phyloP scores from a whole-genome alignment of 139 green algal species.

The Picochlorum sp. region DNA sequence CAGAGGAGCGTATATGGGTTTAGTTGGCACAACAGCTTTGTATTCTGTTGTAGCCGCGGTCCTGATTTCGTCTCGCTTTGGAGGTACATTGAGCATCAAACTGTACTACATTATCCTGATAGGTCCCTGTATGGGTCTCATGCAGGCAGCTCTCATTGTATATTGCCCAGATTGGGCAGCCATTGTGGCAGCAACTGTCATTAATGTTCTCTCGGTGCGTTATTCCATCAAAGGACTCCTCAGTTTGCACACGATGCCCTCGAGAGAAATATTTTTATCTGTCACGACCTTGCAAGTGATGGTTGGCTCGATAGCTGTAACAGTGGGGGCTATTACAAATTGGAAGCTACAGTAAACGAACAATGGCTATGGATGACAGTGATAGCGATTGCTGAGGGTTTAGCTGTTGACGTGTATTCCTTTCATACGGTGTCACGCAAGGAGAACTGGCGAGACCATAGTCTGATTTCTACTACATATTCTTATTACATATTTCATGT shows the following conservation, averaged over 20 bases:
- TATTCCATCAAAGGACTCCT: background rate
- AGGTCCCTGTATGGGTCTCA: background rate
- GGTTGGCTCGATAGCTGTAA: background rate
- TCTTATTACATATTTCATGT: too few species aligned
- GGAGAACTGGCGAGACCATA: slow-evolving; percentile 1
- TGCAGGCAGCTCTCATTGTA: background rate
- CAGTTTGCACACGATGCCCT: background rate
- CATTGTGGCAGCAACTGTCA: background rate
- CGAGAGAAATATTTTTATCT: background rate
- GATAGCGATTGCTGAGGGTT: background rate
- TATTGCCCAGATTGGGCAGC: slow-evolving; percentile 1
- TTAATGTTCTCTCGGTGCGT: background rate
- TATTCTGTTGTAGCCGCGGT: background rate
- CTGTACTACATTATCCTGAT: background rate
- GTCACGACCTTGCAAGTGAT: slow-evolving; percentile 1
- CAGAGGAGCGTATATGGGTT: background rate
- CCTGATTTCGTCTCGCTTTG: background rate
- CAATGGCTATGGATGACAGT: slow-evolving; percentile 1
- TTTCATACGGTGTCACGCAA: background rate
- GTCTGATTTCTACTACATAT: too few species aligned
- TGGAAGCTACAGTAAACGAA: background rate
- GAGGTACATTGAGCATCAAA: background rate
- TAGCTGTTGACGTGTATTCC: background rate
- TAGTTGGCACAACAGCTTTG: background rate
- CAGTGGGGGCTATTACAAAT: background rate